Conservation (phyloP, 163 green algal species). For the Chlorella variabilis region DNA sequence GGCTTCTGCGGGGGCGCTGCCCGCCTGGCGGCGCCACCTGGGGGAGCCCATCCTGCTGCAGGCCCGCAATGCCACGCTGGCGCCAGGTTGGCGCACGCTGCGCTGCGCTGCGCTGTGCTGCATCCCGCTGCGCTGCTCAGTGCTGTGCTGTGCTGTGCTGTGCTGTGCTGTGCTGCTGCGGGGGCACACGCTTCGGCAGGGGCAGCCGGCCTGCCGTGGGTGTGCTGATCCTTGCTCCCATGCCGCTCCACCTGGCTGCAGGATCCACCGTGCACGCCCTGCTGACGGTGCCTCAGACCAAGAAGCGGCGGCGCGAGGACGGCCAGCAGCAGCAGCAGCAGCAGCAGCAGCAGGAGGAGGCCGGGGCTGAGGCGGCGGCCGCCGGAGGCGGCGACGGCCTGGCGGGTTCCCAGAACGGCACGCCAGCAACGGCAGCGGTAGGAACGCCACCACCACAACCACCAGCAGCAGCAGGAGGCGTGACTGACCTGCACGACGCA, state of each 20-base stretch:
- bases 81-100: slow-evolving; percentile 11
- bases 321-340: background rate
- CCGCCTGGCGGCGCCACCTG: slow-evolving; percentile 19
- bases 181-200: too few species aligned
- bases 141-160: background rate
- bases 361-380: background rate
- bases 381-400: background rate
- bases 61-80: slow-evolving; percentile 37
- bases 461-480: too few species aligned
- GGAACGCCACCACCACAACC: background rate
- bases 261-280: slow-evolving; percentile 37
- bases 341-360: slow-evolving; percentile 16
- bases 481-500: background rate
- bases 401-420: background rate
- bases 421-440: background rate
- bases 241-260: slow-evolving; percentile 26
- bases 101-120: too few species aligned
- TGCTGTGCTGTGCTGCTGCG: background rate
- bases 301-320: slow-evolving; percentile 49
- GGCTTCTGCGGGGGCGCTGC: background rate
- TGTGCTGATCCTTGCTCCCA: background rate
- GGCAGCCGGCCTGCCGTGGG: too few species aligned
- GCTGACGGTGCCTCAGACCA: slow-evolving; percentile 52
- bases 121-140: too few species aligned
- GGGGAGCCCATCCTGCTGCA: slow-evolving; percentile 39